Evolutionary conservation across 2,329 filamentous ascomycete genomes (phyloP), one percentile per base, ranked within the genome.

Genomic region (Aureobasidium sp.): DNA sequence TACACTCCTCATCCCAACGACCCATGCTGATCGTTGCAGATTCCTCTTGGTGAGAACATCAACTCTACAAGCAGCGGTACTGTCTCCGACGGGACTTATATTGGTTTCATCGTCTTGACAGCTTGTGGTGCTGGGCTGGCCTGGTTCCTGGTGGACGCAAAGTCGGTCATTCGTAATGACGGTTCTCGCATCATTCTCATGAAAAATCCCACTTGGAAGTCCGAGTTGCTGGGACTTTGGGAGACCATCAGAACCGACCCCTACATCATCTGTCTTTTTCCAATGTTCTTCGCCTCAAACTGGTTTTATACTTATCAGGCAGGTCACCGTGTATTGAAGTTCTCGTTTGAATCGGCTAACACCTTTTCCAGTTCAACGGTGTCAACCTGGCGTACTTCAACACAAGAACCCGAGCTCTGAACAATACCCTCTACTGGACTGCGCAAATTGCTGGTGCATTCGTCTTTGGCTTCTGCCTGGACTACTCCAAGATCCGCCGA

Each of bases 121-220:
- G 79, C 88, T 59, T 67, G 82, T 49, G 90, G 90, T 49, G 89
- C 89, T 64, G 67, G 84, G 15, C 78, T 96, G 1, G 83, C 88
- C 33, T 84, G 89, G 70, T 78, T 81, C 44, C 81, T 96, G 4
- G 85, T 85, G 69, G 85, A 94, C 69, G 88, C 89, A 40, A 82
- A 82, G 67, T 82, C 85, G 61, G 83, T 96, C 65, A 78, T 89
- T 66, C 90, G 91, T 64, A 79, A 82, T 40, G 90, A 96, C 71
- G 90, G 90, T 63, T 88, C 88, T 62, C 77, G 85, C 63, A 85
- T 96, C 70, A 91, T 96, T 65, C 76, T 92, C 65, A 95, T 93
- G 88, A 93, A 94, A 79, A 89, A 95, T 74, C 91, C 91, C 3
- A 89, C 88, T 57, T 95, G 89, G 89, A 84, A 84, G 70, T 86